Evolutionary conservation across 2,329 filamentous ascomycete species (phyloP), one percentile per base, ranked within the genome.

Genomic region (Exophiala dermatitidis): DNA sequence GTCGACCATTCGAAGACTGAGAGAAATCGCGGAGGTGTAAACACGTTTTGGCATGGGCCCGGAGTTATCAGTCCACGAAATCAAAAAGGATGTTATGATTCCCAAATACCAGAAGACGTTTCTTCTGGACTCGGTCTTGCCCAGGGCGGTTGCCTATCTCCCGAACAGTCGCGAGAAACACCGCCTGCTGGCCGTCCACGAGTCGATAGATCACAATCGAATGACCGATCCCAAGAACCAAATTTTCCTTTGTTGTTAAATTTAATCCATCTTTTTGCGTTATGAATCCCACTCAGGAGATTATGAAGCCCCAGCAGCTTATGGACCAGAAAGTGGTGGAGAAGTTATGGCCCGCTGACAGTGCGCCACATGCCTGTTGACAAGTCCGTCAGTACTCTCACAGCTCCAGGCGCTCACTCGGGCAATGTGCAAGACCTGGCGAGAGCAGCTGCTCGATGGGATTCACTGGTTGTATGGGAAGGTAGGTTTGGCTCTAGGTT

Each of bases 1-100:
- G 77, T 96, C 90, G 68, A 96, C 90, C 69, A 90, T 96, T 77
- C 88, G 90, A 79, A 86, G 90, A 84, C 82, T 96, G 79, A 86
- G 90, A 74, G 90, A 96, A 80, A 95, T 95, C 79, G 88, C 88
- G 72, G 90, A 95, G 84, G 88, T 94, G 77, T 64, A 61, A 57
- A 54, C 56, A 53, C 12, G 30, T 45, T 56, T 19, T 48, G 46
- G 54, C 37, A 58, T 56, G 58, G 53, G 52, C 46, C 50, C 31
- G 61, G 61, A 58, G 57, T 55, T 58, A 48, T 57, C 44, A 38
- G 44, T 43, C 37, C 41, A 45, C 41, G 38, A 41, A 41, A 41
- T n/a, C 38, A 10, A 51, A 19, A 48, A 46, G 36, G 44, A 37
- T 49, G 46, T 54, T 38, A 50, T 52, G 12, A 46, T 33, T 47